Evolutionary conservation across 257 asterid genomes (phyloP).

Genomic region (Cinchona pubescens): DNA sequence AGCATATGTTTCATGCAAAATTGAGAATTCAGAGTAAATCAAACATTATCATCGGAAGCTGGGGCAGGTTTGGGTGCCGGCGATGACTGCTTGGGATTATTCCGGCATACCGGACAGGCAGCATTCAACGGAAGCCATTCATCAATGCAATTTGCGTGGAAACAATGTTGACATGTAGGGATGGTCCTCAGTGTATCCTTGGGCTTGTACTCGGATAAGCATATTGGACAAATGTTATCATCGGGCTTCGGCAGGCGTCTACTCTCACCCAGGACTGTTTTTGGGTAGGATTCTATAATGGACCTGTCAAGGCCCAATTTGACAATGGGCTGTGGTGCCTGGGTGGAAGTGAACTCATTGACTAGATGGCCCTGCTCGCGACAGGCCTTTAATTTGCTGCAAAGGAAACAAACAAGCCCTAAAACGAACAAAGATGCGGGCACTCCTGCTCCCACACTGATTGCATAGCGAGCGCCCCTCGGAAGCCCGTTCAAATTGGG

Average conservation of each 20-base stretch:
- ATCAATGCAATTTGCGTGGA: slow-evolving; percentile 54
- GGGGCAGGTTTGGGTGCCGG: neutral
- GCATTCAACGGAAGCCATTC: slow-evolving; percentile 50
- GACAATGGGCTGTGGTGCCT: slow-evolving; percentile 20
- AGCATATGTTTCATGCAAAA: neutral
- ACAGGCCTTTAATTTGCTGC: slow-evolving; percentile 23
- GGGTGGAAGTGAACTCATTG: slow-evolving; percentile 26
- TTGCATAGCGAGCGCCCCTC: slow-evolving; percentile 36
- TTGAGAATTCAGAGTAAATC: neutral
- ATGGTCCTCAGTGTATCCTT: slow-evolving; percentile 46
- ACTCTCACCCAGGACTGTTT: slow-evolving; percentile 48
- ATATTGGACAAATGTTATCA: slow-evolving; percentile 43
- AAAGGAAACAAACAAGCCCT: slow-evolving; percentile 33
- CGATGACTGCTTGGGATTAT: slow-evolving; percentile 28
- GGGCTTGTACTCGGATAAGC: slow-evolving; percentile 46
- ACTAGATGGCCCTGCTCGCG: slow-evolving; percentile 18
- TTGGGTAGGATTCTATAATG: slow-evolving; percentile 51
- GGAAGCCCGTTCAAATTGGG: slow-evolving; percentile 35
- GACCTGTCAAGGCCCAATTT: slow-evolving; percentile 37
- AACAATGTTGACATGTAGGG: slow-evolving; percentile 54
- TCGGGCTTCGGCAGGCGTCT: slow-evolving; percentile 46
- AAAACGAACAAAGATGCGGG: slow-evolving; percentile 39
- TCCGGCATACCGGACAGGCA: slow-evolving; percentile 58
- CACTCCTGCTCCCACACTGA: slow-evolving; percentile 40
- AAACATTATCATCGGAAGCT: too few species aligned